Base-by-base conservation (phyloP, 2,329 filamentous ascomycete genomes). In the Coniochaeta ligniaria region DNA sequence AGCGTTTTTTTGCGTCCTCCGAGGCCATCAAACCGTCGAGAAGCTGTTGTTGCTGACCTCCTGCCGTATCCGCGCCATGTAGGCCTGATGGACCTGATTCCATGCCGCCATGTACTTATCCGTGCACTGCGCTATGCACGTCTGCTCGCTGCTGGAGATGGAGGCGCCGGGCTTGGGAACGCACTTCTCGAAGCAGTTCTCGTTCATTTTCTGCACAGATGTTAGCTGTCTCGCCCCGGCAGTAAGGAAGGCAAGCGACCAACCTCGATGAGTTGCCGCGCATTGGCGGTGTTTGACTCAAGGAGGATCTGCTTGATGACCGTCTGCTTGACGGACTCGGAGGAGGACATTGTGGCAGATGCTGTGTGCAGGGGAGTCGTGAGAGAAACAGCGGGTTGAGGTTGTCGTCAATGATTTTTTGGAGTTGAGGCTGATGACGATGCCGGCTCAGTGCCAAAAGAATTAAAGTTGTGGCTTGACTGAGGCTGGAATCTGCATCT, bases 61-160 rank as follows among this genome's bases (percentile, higher is more conserved):
- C 65, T 81, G 80, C 73, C 88, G 85, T 74, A 86, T 74, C 66
- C 84, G 81, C 64, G 75, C 74, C 69, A 91, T 83, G 73, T 91
- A 92, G 45, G 86, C 80, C 56, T 80, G 74, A 77, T 87, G 89
- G 69, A 91, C 86, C 64, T 83, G 78, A 76, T 92, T 92, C 90
- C 90, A 94, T 12, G 89, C 83, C 35, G 81, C 77, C 80, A 93
- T 91, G 80, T 93, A 94, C 75, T 93, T 93, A 69, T 93, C 89
- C 85, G 92, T 90, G 79, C 90, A 94, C 63, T 83, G 80, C 22
- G 83, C 90, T 70, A 90, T 81, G 78, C 90, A 94, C 24, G 83
- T 80, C 70, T 85, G 80, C 73, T 94, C 90, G 74, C 82, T 75
- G 74, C 81, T 83, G 57, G 86, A 87, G 60, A 93, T 76, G 59